Conservation (phyloP, 2,329 filamentous ascomycete genomes). For the Beauveria caledonica region DNA sequence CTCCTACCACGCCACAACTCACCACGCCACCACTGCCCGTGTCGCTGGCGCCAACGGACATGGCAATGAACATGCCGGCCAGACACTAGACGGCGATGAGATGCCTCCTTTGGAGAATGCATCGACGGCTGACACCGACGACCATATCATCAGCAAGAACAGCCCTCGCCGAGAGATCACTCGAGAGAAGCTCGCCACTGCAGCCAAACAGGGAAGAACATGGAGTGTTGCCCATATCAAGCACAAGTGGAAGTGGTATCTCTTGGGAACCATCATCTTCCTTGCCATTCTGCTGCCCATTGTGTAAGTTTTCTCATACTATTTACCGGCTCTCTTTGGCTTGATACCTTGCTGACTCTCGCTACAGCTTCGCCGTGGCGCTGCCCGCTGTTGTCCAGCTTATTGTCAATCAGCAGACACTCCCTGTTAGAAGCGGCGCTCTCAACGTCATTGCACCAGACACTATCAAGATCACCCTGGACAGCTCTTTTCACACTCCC, state of each 20-base stretch:
- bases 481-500: constrained; percentile 30
- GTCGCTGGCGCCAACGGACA: neutral
- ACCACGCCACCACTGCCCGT: constrained; percentile 1
- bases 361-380: constrained; percentile 34
- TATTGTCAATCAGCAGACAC: constrained; percentile 32
- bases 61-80: neutral
- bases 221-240: constrained; percentile 29
- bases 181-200: constrained; percentile 2
- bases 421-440: constrained; percentile 30
- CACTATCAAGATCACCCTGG: constrained; percentile 27
- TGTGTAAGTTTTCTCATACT: neutral
- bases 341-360: neutral
- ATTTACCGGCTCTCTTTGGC: neutral
- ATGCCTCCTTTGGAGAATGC: constrained; percentile 1
- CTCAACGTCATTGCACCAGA: constrained; percentile 26
- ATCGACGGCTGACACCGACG: neutral
- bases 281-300: constrained; percentile 12
- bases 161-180: constrained; percentile 24
- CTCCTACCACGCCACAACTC: neutral
- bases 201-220: neutral
- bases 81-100: neutral
- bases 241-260: constrained; percentile 36
- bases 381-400: constrained; percentile 38
- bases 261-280: constrained; percentile 26
- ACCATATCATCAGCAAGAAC: constrained; percentile 7